Evolutionary conservation across 2,329 filamentous ascomycete species (phyloP).

Genomic region (Calcarisporium arbuscula): DNA sequence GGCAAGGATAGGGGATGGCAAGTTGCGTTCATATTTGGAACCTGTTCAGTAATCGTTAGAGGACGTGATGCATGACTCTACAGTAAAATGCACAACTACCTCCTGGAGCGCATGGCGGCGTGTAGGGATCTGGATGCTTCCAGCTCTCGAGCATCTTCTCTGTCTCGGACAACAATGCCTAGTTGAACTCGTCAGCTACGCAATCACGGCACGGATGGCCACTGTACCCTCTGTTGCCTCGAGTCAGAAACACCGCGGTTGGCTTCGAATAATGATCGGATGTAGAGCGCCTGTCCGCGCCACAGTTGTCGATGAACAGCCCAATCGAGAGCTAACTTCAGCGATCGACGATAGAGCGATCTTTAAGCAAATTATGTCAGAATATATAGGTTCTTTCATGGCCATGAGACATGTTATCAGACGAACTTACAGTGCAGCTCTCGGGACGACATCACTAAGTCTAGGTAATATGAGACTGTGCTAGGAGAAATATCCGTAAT

Average conservation of each 20-base stretch:
- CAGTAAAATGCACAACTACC: constrained; percentile 45
- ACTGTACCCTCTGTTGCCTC: constrained; percentile 74
- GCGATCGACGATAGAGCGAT: constrained; percentile 80
- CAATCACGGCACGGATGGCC: neutral
- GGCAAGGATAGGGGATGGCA: constrained; percentile 71
- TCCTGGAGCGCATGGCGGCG: constrained; percentile 83
- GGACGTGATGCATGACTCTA: neutral
- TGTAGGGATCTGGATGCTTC: constrained; percentile 97
- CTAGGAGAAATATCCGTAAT: constrained; percentile 24
- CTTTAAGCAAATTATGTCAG: constrained; percentile 28
- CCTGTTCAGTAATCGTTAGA: constrained; percentile 43
- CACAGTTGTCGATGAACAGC: constrained; percentile 86
- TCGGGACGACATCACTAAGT: constrained; percentile 31
- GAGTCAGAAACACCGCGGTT: constrained; percentile 82
- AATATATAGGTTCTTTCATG: constrained; percentile 4
- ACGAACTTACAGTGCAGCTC: constrained; percentile 43
- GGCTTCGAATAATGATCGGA: constrained; percentile 89
- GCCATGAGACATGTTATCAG: constrained; percentile 1
- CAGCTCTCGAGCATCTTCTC: constrained; percentile 84
- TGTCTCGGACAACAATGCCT: constrained; percentile 83
- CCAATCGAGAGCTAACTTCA: constrained; percentile 95
- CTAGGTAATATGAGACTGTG: too few relatives aligned
- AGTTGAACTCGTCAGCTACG: neutral
- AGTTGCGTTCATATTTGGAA: constrained; percentile 93
- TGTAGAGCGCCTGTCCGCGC: constrained; percentile 94